Base-by-base conservation (phyloP, 306 rosid species). In the Prunus mira region DNA sequence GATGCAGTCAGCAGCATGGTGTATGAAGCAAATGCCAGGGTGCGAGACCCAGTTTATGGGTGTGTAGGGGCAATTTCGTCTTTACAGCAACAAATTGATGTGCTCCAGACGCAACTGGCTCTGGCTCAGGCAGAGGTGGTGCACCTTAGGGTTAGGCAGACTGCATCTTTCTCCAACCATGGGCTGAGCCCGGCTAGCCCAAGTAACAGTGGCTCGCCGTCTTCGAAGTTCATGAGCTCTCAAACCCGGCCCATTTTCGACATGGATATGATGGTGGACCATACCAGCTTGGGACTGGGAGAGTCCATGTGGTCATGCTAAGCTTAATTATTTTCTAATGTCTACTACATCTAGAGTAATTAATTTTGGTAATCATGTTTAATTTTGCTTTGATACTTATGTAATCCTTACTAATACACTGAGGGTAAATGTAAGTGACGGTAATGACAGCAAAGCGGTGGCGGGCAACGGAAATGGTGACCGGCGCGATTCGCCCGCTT, bases 1-100 rank as follows among this genome's bases (percentile, higher is more conserved):
- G 98, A 93, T 73, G 96, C 98, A 6, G 98, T 93, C 57, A 93
- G 94, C 25, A 90, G 96, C 84, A 90, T 93, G 86, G 98, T 93
- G 41, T 93, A 93, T 47, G 98, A 93, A 66, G 98, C 98, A 2
- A 93, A 90, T 47, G 98, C 98, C 3, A 83, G 98, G 68, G 91
- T 93, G 3, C 78, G 98, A 1, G 98, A 93, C 75, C 98, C 98
- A 2, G 96, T 93, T 30, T 93, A 93, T 38, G 98, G 98, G 10
- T 93, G 96, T 1, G 98, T 85, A 0, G 98, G 98, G 58, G 96
- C 98, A 17, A 93, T 93, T 9, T 90, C 93, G 3, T 89, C 93
- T 20, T 87, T 93, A 30, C 98, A 93, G 18, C 91, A 87, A 52
- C 98, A 93, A 28, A 89, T 93, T 66, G 94, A 93, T 63, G 68